Percentiles rank a stretch among this genome's conserved stretches.
These are phyloP conservation scores for Diospyros kaki DNA, from an alignment of 148 eudicot genomes.

Conservation along the genomic window DNA sequence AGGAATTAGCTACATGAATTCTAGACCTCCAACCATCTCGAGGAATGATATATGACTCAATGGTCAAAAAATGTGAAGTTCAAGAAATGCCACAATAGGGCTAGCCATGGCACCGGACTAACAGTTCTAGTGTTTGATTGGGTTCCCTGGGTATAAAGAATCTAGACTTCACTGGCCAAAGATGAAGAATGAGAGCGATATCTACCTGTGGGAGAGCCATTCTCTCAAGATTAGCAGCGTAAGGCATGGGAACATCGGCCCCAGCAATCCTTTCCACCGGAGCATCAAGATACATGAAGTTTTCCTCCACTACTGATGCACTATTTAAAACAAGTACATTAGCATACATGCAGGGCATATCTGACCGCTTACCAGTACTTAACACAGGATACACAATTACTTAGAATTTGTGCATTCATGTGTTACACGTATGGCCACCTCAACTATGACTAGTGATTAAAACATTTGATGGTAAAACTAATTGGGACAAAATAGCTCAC, in stretches of 20 bases:
- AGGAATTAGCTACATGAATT: no score
- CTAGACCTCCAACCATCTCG: no score
- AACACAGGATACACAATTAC: neutral
- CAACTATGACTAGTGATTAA: no score
- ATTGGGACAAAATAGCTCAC: constrained; percentile 20
- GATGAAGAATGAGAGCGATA: neutral
- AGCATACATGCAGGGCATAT: neutral
- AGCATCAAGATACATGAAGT: constrained; percentile 84
- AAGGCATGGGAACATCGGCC: constrained; percentile 91
- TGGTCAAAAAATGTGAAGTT: no score
- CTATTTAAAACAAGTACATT: constrained; percentile 25
- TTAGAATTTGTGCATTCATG: no score
- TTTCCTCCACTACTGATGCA: constrained; percentile 76
- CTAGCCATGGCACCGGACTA: no score
- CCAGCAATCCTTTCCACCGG: constrained; percentile 83
- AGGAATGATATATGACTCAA: no score
- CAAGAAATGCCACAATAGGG: no score
- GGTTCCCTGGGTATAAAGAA: no score
- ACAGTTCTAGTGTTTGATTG: no score
- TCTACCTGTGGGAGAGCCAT: constrained; percentile 89
- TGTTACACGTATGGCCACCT: no score
- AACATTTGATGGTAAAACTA: neutral
- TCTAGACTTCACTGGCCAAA: no score
- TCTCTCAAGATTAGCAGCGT: constrained; percentile 85
- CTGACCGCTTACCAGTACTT: neutral